Conservation (phyloP, 1,139 yeast genomes). For the Lodderomyces metapsilosis region DNA sequence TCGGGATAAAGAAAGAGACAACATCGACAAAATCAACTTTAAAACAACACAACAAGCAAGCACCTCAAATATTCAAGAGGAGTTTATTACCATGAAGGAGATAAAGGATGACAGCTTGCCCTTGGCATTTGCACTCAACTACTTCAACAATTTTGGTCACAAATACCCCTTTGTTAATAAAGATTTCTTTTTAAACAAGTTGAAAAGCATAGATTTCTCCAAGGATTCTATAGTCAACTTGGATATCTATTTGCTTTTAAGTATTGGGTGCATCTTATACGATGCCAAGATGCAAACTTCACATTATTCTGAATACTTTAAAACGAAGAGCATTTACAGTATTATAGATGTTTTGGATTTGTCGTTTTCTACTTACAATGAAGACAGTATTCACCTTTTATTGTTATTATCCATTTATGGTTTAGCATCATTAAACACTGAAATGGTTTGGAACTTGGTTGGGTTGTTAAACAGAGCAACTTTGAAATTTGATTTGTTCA, state of each 20-base stretch:
- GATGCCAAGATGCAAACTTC: constrained; percentile 27
- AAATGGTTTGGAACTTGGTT: constrained; percentile 34
- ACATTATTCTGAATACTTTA: constrained; percentile 29
- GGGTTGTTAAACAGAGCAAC: constrained; percentile 34
- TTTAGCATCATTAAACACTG: constrained; percentile 26
- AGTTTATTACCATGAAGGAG: constrained; percentile 36
- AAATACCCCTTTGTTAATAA: constrained; percentile 38
- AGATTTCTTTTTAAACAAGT: constrained; percentile 19
- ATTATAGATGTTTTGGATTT: constrained; percentile 34
- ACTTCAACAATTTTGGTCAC: constrained; percentile 37
- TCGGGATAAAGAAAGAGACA: constrained; percentile 5
- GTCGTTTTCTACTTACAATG: constrained; percentile 18
- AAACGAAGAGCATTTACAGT: constrained; percentile 30
- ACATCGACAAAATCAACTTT: constrained; percentile 9
- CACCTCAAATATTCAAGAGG: constrained; percentile 27
- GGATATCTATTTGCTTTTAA: constrained; percentile 37
- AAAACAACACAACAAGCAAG: constrained; percentile 1
- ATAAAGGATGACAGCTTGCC: constrained; percentile 31
- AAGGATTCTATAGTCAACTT: constrained; percentile 38
- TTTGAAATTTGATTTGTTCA: constrained; percentile 25
- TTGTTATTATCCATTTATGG: constrained; percentile 33
- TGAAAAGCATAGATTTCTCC: constrained; percentile 29
- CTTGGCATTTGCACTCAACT: constrained; percentile 28
- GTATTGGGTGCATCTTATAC: constrained; percentile 39
- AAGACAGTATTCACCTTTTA: constrained; percentile 24